Percentiles rank a stretch among this genome's conserved stretches.
Conservation (phyloP, 2,329 filamentous ascomycete species). For the Diplodia mutila region DNA sequence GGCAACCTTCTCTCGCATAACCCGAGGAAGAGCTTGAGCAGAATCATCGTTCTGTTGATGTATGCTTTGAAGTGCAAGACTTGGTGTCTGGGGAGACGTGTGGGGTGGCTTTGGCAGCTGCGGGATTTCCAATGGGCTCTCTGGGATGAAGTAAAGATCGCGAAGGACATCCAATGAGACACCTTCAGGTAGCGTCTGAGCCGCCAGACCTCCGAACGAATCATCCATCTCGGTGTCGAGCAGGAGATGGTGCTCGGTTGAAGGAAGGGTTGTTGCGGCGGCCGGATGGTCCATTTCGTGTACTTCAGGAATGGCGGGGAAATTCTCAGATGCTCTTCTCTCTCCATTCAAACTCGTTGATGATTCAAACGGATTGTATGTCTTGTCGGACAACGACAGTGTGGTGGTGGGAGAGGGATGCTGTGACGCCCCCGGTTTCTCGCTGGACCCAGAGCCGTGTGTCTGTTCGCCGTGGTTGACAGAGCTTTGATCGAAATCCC, state of each 20-base stretch:
- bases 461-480: not conserved
- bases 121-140: not conserved
- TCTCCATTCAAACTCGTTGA: not conserved
- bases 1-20: conserved; percentile 1
- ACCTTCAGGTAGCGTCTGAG: not conserved
- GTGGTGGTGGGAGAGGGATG: not conserved
- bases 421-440: not conserved
- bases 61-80: not conserved
- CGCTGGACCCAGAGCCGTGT: not conserved
- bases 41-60: not conserved
- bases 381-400: not conserved
- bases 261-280: too few species aligned
- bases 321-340: too few species aligned
- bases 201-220: not conserved
- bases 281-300: too few species aligned
- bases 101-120: not conserved
- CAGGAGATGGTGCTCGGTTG: not conserved
- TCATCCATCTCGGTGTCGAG: not conserved
- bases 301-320: not conserved
- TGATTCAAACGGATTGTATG: not conserved
- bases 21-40: not conserved
- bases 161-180: conserved; percentile 1
- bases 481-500: not conserved
- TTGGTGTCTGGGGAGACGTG: not conserved
- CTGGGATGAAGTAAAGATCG: not conserved